Evolutionary conservation across 2,329 filamentous ascomycete species (phyloP).

Genomic region (Fusarium siculi): DNA sequence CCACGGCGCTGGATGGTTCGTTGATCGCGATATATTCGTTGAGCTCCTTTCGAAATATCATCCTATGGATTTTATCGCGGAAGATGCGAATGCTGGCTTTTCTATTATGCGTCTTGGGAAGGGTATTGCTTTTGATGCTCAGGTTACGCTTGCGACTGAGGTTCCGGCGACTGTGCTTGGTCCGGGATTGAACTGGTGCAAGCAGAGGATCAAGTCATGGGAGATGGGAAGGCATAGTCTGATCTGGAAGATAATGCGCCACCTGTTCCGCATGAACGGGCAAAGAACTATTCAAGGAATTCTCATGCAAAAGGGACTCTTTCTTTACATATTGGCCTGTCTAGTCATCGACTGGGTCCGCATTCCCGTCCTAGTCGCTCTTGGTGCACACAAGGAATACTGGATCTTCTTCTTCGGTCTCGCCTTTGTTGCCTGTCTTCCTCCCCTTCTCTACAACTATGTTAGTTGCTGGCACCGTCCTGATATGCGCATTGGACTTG

Average conservation of each 20-base stretch:
- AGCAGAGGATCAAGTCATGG: constrained; percentile 33
- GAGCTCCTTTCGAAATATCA: not conserved
- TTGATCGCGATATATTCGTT: not conserved
- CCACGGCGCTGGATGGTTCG: not conserved
- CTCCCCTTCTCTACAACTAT: constrained; percentile 3
- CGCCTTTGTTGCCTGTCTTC: not conserved
- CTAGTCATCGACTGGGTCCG: constrained; percentile 4
- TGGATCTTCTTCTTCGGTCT: constrained; percentile 15
- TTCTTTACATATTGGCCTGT: not conserved
- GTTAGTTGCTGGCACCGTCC: not conserved
- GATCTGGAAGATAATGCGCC: constrained; percentile 6
- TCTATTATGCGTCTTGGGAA: constrained; percentile 7
- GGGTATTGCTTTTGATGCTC: not conserved
- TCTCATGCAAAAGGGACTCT: not conserved
- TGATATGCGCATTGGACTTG: constrained; percentile 1
- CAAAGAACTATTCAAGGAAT: not conserved
- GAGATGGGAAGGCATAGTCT: constrained; percentile 31
- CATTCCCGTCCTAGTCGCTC: not conserved
- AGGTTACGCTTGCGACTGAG: not conserved
- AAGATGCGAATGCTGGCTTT: constrained; percentile 1
- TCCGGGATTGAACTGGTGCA: constrained; percentile 31
- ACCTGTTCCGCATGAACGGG: not conserved
- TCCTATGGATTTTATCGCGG: constrained; percentile 2
- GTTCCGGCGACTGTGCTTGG: constrained; percentile 13
- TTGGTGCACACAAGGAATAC: not conserved